phyloP scores from a whole-genome alignment of 768 basidiomycete species.

The Kwoniella dendrophila region DNA sequence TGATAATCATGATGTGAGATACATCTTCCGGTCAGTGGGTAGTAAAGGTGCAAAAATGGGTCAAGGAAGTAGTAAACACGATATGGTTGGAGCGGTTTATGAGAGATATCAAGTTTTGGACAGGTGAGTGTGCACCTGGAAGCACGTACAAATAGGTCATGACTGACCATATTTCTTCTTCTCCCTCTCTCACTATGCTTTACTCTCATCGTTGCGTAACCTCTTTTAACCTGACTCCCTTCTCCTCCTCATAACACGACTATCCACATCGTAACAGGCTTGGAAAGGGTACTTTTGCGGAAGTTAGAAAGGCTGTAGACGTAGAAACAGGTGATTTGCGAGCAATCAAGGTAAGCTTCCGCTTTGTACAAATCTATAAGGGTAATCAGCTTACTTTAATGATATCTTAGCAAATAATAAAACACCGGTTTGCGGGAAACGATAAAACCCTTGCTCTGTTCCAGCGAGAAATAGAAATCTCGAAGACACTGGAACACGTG shows the following conservation, averaged over 20 bases:
- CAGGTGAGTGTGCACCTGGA: slow-evolving; percentile 28
- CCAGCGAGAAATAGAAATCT: slow-evolving; percentile 74
- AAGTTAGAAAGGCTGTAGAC: slow-evolving; percentile 79
- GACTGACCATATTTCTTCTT: too few relatives aligned
- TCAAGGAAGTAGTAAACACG: slow-evolving; percentile 25
- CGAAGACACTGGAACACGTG: slow-evolving; percentile 71
- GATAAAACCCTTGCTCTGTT: slow-evolving; percentile 58
- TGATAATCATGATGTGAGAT: slow-evolving; percentile 61
- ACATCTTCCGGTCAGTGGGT: slow-evolving; percentile 51
- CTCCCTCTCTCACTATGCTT: too few relatives aligned
- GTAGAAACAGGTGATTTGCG: slow-evolving; percentile 71
- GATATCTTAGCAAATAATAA: slow-evolving; percentile 51
- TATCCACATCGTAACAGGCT: slow-evolving; percentile 55
- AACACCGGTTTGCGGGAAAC: slow-evolving; percentile 48
- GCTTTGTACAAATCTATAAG: slow-evolving; percentile 9
- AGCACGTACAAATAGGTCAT: too few relatives aligned
- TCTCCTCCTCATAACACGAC: background rate
- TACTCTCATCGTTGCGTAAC: background rate
- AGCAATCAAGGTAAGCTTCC: slow-evolving; percentile 69
- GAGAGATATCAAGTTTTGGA: slow-evolving; percentile 57
- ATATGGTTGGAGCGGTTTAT: slow-evolving; percentile 56
- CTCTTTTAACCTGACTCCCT: background rate
- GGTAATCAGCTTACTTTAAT: slow-evolving; percentile 28
- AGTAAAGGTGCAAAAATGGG: slow-evolving; percentile 32
- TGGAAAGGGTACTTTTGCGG: slow-evolving; percentile 89